Base-by-base conservation (phyloP, 1,284 basidiomycete species). In the Melampsora larici-populina region DNA sequence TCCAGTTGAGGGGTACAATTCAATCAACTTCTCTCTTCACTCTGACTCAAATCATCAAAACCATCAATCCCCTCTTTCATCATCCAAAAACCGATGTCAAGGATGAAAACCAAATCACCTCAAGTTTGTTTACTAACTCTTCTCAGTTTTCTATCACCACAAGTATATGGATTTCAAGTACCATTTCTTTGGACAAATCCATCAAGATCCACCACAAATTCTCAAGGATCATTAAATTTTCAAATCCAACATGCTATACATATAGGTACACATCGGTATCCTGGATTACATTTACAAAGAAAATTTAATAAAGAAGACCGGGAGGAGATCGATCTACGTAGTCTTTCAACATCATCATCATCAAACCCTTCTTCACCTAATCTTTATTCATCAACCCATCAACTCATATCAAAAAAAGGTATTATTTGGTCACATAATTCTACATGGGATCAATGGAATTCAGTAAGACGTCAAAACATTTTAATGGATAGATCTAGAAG, bases 221-320 rank as follows among this genome's bases (percentile, higher is more conserved):
- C 21, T 9, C 11, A 26, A 31, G 9, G 24, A 18, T 46, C 31
- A 46, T 8, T 36, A 17, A 33, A 33, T 62, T 68, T 81, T 62
- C 78, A 79, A 3, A 78, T 81, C 9, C 79, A 79, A 1, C 81
- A 81, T 18, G 79, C 80, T 8, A 46, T 81, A 5, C 80, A 81
- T 51, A 51, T 80, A 31, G 62, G 79, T 5, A 79, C 76, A 2
- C 11, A 58, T n/a, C 36, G 74, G 21, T 62, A 66, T 4, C 55
- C 60, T 33, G 70, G 67, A 24, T 70, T 81, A 1, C 58, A 67
- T 24, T 78, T 81, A 8, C 67, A 65, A 26, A 72, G 78, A 51
- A 73, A 66, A 51, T 81, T 80, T 78, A 49, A 68, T 24, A n/a
- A 70, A 21, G 29, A 33, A 24, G 80, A 81, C 26, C 75, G 79